phyloP scores from a whole-genome alignment of 1,284 basidiomycete species.

The Rhodotorula sp. region DNA sequence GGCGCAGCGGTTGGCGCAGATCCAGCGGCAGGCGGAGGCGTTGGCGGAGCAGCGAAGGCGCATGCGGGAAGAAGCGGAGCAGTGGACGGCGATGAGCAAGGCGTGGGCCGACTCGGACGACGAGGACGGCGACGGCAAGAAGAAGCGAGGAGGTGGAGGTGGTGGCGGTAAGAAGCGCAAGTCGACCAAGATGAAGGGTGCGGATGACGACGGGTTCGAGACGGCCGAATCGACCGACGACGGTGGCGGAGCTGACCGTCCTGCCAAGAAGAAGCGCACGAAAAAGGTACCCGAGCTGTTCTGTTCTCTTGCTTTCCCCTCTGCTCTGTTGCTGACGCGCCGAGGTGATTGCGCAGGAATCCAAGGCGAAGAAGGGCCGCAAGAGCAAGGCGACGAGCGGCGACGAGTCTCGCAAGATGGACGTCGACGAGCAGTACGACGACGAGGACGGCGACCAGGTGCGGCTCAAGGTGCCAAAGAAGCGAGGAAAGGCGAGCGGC shows the following conservation, averaged over 20 bases:
- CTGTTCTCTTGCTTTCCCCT: no score
- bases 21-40: conserved; percentile 63
- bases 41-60: conserved; percentile 69
- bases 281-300: conserved; percentile 36
- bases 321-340: neutral
- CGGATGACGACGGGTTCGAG: conserved; percentile 56
- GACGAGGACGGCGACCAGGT: conserved; percentile 31
- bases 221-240: conserved; percentile 23
- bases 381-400: conserved; percentile 8
- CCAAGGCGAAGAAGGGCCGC: conserved; percentile 24
- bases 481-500: conserved; percentile 16
- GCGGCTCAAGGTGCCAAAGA: conserved; percentile 8
- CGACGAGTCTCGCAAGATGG: conserved; percentile 19
- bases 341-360: conserved; percentile 5
- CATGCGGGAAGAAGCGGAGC: conserved; percentile 68
- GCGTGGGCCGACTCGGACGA: conserved; percentile 70
- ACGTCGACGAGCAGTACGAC: conserved; percentile 38
- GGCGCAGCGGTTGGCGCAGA: conserved; percentile 62
- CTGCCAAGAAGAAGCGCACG: conserved; percentile 19
- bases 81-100: conserved; percentile 58
- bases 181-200: conserved; percentile 61
- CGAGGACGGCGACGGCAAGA: conserved; percentile 56
- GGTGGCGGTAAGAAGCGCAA: conserved; percentile 38
- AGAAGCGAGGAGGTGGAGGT: conserved; percentile 47
- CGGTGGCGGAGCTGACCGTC: conserved; percentile 37